Conservation (phyloP, 106 monocot species). For the Dendrobium nobile region DNA sequence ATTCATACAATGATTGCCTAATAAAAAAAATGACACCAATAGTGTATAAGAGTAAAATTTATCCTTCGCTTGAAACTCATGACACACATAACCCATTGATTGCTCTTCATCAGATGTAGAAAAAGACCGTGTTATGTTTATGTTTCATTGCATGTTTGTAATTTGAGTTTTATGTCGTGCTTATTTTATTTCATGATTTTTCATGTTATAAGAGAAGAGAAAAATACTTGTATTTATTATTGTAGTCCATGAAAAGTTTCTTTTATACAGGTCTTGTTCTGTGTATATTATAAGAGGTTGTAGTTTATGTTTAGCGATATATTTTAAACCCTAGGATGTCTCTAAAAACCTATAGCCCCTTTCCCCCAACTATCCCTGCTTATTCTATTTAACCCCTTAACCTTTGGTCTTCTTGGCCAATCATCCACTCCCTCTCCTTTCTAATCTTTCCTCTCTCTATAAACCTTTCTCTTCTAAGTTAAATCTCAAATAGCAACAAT, state of each 20-base stretch:
- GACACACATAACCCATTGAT: not conserved
- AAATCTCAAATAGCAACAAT: not conserved
- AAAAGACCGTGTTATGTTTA: not conserved
- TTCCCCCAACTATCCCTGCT: too few relatives aligned
- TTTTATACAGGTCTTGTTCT: too few relatives aligned
- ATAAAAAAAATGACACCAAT: slow-evolving; percentile 33
- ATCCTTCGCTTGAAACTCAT: not conserved
- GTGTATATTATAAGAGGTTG: not conserved
- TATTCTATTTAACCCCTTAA: not conserved
- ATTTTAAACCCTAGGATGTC: not conserved
- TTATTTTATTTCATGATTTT: not conserved
- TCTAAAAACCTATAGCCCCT: too few relatives aligned
- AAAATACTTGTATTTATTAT: not conserved
- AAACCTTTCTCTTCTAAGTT: not conserved
- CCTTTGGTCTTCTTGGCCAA: not conserved
- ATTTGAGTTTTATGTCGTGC: not conserved
- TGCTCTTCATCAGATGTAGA: not conserved
- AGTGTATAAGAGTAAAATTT: slow-evolving; percentile 57
- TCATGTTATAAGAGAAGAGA: not conserved
- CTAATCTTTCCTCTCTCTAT: not conserved
- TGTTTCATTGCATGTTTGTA: not conserved
- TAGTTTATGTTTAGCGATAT: not conserved
- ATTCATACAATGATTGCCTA: slow-evolving; percentile 84
- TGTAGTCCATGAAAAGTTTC: too few relatives aligned
- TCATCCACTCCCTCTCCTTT: not conserved